Percentiles rank a stretch among this genome's conserved stretches.
Evolutionary conservation across 1,284 basidiomycete genomes (phyloP).

Genomic region (Entoloma clypeatum): DNA sequence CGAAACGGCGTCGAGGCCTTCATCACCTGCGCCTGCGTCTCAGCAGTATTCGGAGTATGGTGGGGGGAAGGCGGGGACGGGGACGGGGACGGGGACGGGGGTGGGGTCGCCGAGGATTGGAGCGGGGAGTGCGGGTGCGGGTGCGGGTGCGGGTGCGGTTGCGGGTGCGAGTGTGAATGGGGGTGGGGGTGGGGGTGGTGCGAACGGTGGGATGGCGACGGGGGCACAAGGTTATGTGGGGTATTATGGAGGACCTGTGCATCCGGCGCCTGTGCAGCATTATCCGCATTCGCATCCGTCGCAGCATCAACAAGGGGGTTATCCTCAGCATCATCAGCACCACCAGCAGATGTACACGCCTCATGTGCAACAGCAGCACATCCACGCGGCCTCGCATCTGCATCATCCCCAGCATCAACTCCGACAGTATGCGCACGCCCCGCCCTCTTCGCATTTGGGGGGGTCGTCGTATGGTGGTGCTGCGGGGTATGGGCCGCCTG

Average conservation of each 20-base stretch:
- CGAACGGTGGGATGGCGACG: neutral
- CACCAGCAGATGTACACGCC: too few species aligned
- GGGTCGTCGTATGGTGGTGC: too few species aligned
- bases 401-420: too few species aligned
- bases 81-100: neutral
- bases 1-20: constrained; percentile 14
- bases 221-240: neutral
- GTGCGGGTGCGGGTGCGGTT: neutral
- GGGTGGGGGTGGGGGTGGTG: neutral
- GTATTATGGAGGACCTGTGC: neutral
- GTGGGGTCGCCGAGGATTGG: neutral
- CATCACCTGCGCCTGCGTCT: neutral
- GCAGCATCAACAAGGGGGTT: constrained; percentile 4
- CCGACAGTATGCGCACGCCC: too few species aligned
- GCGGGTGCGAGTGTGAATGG: constrained; percentile 1
- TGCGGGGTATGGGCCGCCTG: too few species aligned
- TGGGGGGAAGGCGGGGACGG: neutral
- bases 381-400: too few species aligned
- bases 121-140: neutral
- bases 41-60: neutral
- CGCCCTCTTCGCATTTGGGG: too few species aligned
- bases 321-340: constrained; percentile 9
- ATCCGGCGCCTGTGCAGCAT: constrained; percentile 2
- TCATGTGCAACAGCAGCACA: too few species aligned
- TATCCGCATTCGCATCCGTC: constrained; percentile 6